Evolutionary conservation across 805 yeast genomes (phyloP).

Genomic region (Candida ovalis): DNA sequence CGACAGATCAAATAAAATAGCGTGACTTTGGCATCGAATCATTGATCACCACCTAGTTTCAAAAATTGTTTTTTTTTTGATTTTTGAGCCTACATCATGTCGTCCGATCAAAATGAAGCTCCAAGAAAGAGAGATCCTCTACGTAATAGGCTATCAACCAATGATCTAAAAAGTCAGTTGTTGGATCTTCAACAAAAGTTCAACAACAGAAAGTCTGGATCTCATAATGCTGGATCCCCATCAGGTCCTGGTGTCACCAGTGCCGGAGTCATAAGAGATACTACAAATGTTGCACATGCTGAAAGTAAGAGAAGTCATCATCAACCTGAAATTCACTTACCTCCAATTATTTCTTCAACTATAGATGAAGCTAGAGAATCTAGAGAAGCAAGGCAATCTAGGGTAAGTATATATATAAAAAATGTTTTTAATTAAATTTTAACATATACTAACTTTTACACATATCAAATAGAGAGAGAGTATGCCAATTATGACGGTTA

Average conservation of each 20-base stretch:
- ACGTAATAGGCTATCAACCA: conserved; percentile 21
- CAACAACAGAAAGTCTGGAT: conserved; percentile 12
- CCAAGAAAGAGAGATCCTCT: conserved; percentile 8
- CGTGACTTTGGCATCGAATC: too few relatives aligned
- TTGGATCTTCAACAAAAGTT: conserved; percentile 38
- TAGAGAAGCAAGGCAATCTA: conserved; percentile 8
- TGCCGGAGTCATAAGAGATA: conserved; percentile 3
- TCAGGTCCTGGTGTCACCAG: neutral
- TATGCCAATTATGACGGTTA: conserved; percentile 3
- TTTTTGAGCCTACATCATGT: neutral
- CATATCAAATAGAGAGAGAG: conserved; percentile 11
- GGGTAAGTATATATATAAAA: neutral
- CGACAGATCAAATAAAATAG: too few relatives aligned
- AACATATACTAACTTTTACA: neutral
- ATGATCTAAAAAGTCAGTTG: conserved; percentile 38
- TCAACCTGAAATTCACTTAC: conserved; percentile 18
- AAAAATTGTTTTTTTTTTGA: neutral
- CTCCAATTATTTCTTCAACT: conserved; percentile 9
- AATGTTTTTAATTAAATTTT: neutral
- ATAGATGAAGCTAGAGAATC: neutral
- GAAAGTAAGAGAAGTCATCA: conserved; percentile 3
- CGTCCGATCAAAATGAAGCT: conserved; percentile 5
- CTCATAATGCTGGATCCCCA: neutral
- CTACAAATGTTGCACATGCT: conserved; percentile 1
- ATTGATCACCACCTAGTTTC: too few relatives aligned